These are phyloP conservation scores for Aspergillus japonicus DNA, from an alignment of 2,329 filamentous ascomycete genomes.

Conservation along the genomic window DNA sequence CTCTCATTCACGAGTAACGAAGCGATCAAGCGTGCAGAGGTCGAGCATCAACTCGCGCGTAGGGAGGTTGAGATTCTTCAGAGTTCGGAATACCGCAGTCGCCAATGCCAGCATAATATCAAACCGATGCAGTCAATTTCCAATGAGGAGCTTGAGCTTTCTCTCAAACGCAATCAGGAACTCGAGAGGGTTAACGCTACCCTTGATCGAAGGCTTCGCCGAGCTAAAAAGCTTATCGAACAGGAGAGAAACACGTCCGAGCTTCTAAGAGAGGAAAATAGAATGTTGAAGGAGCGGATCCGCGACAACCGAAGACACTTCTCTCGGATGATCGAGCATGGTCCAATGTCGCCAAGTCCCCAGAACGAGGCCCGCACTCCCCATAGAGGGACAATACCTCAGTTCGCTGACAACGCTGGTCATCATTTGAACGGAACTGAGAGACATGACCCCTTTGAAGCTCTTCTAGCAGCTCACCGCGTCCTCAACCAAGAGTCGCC, in stretches of 20 bases:
- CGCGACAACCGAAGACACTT: slow-evolving; percentile 87
- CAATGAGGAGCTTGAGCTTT: slow-evolving; percentile 58
- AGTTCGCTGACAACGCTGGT: slow-evolving; percentile 41
- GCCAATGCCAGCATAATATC: slow-evolving; percentile 57
- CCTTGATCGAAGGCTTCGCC: slow-evolving; percentile 64
- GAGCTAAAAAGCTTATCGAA: slow-evolving; percentile 75
- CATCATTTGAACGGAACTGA: slow-evolving; percentile 49
- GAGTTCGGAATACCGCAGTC: slow-evolving; percentile 66
- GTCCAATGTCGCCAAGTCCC: slow-evolving; percentile 63
- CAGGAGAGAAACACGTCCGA: slow-evolving; percentile 73
- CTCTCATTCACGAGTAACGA: slow-evolving; percentile 81
- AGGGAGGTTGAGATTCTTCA: slow-evolving; percentile 83
- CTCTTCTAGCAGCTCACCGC: slow-evolving; percentile 70
- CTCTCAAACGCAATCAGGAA: slow-evolving; percentile 61
- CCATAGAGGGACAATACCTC: slow-evolving; percentile 42
- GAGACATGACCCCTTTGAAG: slow-evolving; percentile 68
- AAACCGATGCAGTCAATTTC: slow-evolving; percentile 41
- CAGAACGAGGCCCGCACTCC: slow-evolving; percentile 49
- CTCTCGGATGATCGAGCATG: slow-evolving; percentile 72
- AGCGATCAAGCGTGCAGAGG: slow-evolving; percentile 78
- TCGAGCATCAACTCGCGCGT: slow-evolving; percentile 89
- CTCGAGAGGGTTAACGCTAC: slow-evolving; percentile 65
- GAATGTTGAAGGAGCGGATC: slow-evolving; percentile 76
- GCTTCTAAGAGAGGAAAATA: slow-evolving; percentile 70
- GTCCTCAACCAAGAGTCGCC: slow-evolving; percentile 75